Base-by-base conservation (phyloP, 1,284 basidiomycete species). In the Mycena sp. region DNA sequence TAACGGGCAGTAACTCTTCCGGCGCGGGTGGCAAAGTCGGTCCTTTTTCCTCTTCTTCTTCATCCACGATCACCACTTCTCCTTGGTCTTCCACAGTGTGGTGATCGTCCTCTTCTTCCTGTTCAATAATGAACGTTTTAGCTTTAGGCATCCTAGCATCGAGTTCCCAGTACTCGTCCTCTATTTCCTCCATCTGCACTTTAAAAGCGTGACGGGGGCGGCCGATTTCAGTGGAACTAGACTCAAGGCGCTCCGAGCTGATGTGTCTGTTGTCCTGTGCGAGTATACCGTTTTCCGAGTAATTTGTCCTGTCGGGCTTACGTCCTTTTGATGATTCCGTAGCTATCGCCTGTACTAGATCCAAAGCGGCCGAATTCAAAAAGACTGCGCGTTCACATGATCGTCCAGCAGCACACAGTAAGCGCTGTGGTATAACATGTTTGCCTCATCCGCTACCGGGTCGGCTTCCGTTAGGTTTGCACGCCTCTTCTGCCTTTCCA, bases 131-230 rank as follows among this genome's bases (percentile, higher is more conserved):
- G 18, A 30, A 14, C 4, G 10, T 22, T 48, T 10, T 5, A 5
- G 46, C 56, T 14, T 60, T 60, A 2, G 66, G 66, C 25, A 61
- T 50, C 8, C 66, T 9, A 13, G 39, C 66, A n/a, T 52, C 22
- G 18, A n/a, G 3, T 13, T n/a, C 34, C 66, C 59, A 60, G 41
- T 61, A 68, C 25, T 68, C 57, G 44, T 68, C 66, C 20, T 60
- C 59, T 13, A 68, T 34, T 22, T 68, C 66, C 20, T 68, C 66
- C n/a, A 62, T 48, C 3, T 48, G 41, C 9, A 50, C n/a, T 25
- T 48, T 48, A n/a, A 48, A 34, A 9, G 16, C 61, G 5, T 6
- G 41, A 0, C n/a, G 10, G 10, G 30, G 14, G 25, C 3, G 25
- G 25, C 25, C 25, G 25, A 25, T 25, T 25, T 25, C 25, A 25